These are phyloP conservation scores for Borovskyia barvae DNA, from an alignment of 208 protist genomes.

Conservation along the genomic window DNA sequence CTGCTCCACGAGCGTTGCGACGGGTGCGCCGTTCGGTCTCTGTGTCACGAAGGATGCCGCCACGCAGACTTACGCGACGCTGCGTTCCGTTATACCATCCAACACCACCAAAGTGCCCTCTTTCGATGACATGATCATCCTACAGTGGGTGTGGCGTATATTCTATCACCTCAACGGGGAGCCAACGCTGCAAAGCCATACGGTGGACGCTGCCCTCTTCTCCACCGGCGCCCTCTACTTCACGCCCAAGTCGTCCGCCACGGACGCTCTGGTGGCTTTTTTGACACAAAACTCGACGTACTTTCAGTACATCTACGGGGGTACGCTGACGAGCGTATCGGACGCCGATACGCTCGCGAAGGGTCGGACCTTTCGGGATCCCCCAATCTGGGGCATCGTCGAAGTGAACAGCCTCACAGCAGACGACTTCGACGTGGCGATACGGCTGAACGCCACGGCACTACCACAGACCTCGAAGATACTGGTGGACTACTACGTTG, in stretches of 20 bases:
- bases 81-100: conserved; percentile 13
- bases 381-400: conserved; percentile 48
- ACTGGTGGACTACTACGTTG: conserved; percentile 26
- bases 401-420: conserved; percentile 33
- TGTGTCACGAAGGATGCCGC: conserved; percentile 8
- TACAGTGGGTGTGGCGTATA: conserved; percentile 49
- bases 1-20: conserved; percentile 16
- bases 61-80: background rate
- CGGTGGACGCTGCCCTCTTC: conserved; percentile 26
- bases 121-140: conserved; percentile 42
- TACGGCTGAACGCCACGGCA: conserved; percentile 54
- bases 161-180: conserved; percentile 24
- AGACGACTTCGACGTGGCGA: conserved; percentile 35
- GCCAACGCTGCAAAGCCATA: conserved; percentile 15
- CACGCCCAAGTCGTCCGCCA: conserved; percentile 29
- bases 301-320: conserved; percentile 54
- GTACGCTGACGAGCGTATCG: conserved; percentile 16
- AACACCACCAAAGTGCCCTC: conserved; percentile 33
- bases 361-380: conserved; percentile 21
- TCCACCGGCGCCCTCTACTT: conserved; percentile 53
- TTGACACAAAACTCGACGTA: conserved; percentile 26
- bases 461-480: conserved; percentile 27
- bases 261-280: conserved; percentile 29
- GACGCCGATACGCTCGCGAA: conserved; percentile 24
- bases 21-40: conserved; percentile 27